Conservation (phyloP, 495 filamentous ascomycete genomes). For the Aspergillus wentii region DNA sequence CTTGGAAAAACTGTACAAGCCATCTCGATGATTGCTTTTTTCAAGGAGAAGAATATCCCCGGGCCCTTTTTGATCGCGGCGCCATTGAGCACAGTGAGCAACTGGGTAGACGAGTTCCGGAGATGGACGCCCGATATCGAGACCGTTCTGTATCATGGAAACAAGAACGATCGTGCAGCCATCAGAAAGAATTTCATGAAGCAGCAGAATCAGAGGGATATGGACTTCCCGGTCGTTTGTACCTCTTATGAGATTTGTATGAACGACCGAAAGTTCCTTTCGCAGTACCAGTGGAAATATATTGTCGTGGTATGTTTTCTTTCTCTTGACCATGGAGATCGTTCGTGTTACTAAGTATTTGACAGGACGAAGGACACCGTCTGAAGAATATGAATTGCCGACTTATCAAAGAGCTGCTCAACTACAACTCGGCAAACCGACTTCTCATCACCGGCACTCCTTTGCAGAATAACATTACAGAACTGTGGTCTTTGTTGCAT, state of each 20-base stretch:
- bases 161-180: constrained; percentile 64
- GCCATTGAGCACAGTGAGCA: constrained; percentile 85
- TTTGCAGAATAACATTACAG: constrained; percentile 90
- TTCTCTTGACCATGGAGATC: not conserved
- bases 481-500: constrained; percentile 92
- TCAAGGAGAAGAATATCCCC: constrained; percentile 79
- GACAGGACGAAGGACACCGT: constrained; percentile 87
- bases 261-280: constrained; percentile 74
- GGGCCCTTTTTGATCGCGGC: constrained; percentile 89
- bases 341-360: constrained; percentile 7
- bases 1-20: constrained; percentile 94
- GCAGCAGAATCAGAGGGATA: constrained; percentile 52
- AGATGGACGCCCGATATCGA: constrained; percentile 86
- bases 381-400: constrained; percentile 96
- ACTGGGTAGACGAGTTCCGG: constrained; percentile 94
- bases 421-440: constrained; percentile 82
- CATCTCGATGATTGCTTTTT: constrained; percentile 82
- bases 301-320: constrained; percentile 75
- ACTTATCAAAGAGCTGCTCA: constrained; percentile 79
- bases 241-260: constrained; percentile 96
- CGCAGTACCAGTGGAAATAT: constrained; percentile 87
- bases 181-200: constrained; percentile 60
- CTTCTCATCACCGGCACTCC: constrained; percentile 94
- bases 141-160: constrained; percentile 85
- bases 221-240: constrained; percentile 82